These are phyloP conservation scores for Psilocybe sp. DNA, from an alignment of 768 basidiomycete species.

Conservation along the genomic window DNA sequence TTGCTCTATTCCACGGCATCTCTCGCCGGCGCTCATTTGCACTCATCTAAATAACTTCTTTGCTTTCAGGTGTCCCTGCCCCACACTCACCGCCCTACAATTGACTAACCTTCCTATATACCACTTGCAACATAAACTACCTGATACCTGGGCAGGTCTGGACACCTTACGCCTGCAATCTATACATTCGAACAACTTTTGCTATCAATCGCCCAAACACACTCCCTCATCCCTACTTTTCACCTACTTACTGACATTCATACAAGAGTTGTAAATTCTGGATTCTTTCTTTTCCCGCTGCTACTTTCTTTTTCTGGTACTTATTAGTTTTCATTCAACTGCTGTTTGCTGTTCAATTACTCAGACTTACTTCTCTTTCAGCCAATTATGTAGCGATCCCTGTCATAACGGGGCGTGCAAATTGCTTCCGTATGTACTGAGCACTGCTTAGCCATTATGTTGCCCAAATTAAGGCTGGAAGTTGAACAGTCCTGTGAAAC, in stretches of 20 bases:
- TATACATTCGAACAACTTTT: neutral
- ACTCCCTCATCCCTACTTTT: conserved; percentile 2
- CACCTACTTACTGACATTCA: neutral
- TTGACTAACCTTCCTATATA: conserved; percentile 4
- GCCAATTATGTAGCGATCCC: too few relatives aligned
- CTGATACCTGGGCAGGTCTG: conserved; percentile 13
- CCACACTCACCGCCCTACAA: neutral
- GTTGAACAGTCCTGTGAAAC: too few relatives aligned
- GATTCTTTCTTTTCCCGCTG: neutral
- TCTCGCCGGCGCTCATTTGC: neutral
- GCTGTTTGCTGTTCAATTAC: too few relatives aligned
- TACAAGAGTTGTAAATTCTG: neutral
- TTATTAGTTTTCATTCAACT: too few relatives aligned
- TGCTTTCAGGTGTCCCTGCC: neutral
- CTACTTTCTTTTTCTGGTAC: too few relatives aligned
- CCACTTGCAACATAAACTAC: conserved; percentile 8
- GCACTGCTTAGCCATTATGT: too few relatives aligned
- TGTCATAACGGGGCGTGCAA: too few relatives aligned
- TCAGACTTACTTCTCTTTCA: too few relatives aligned
- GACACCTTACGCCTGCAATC: neutral
- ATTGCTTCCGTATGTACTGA: too few relatives aligned
- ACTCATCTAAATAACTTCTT: too few relatives aligned
- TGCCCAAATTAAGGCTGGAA: too few relatives aligned
- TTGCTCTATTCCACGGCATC: neutral
- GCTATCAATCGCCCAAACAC: conserved; percentile 6